Conservation (phyloP, 164 flowering plant species). For the Cinnamomum chago region DNA sequence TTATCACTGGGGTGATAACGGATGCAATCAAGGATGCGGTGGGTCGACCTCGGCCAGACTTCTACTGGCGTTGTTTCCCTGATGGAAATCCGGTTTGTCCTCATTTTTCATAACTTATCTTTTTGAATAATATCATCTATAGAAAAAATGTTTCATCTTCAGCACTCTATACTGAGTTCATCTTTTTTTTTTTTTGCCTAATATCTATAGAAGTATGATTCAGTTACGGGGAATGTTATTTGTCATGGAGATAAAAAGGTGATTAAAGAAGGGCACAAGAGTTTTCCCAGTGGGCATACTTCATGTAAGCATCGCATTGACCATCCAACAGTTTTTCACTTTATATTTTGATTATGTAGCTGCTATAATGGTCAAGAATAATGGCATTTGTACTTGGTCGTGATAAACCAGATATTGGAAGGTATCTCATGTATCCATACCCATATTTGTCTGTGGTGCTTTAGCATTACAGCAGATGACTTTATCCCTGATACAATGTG, state of each 20-base stretch:
- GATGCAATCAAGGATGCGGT: conserved; percentile 68
- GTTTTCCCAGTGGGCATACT: conserved; percentile 94
- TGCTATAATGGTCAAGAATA: background rate
- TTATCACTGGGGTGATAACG: conserved; percentile 55
- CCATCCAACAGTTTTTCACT: background rate
- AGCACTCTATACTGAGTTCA: background rate
- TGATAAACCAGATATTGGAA: background rate
- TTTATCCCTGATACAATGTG: background rate
- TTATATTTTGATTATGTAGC: background rate
- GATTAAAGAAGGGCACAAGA: conserved; percentile 87
- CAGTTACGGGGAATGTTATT: conserved; percentile 41
- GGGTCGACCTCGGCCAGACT: conserved; percentile 80
- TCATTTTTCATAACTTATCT: background rate
- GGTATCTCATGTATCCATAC: too few species aligned
- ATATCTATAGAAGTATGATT: conserved; percentile 9
- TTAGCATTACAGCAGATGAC: background rate
- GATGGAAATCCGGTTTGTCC: conserved; percentile 65
- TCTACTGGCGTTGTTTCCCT: conserved; percentile 87
- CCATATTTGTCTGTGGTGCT: background rate
- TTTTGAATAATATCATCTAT: background rate
- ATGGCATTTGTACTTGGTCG: background rate
- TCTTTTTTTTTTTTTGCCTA: background rate
- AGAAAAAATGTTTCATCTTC: background rate
- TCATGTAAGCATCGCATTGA: conserved; percentile 51
- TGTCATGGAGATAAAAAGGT: conserved; percentile 59